These are phyloP conservation scores for Fomitopsis palustris DNA, from an alignment of 1,284 basidiomycete genomes.

Conservation along the genomic window DNA sequence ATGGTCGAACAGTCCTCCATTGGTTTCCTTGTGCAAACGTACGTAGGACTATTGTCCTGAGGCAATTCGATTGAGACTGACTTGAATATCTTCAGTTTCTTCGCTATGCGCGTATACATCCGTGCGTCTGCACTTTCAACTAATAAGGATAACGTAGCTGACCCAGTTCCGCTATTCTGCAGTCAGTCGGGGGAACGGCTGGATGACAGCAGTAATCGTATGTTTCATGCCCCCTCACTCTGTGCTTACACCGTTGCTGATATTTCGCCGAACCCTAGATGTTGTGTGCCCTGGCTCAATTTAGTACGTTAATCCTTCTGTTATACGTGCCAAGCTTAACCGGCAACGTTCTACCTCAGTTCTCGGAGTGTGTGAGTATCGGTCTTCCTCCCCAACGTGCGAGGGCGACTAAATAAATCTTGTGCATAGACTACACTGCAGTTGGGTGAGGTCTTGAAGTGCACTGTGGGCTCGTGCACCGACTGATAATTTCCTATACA, in stretches of 20 bases:
- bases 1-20: not conserved
- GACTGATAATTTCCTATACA: not conserved
- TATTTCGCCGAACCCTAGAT: not conserved
- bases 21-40: constrained; percentile 5
- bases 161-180: not conserved
- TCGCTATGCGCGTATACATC: constrained; percentile 3
- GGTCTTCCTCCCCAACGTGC: no score
- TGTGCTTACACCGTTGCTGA: not conserved
- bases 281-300: not conserved
- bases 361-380: not conserved
- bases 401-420: no score
- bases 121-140: not conserved
- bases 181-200: constrained; percentile 1
- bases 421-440: not conserved
- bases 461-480: not conserved
- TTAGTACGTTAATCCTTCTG: not conserved
- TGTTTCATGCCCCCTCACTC: not conserved
- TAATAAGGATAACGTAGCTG: no score
- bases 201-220: not conserved
- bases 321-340: no score
- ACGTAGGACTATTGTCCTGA: not conserved
- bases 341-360: not conserved
- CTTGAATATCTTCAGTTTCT: constrained; percentile 2
- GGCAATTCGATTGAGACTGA: not conserved
- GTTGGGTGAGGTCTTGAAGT: not conserved